phyloP scores from a whole-genome alignment of 2,329 filamentous ascomycete species.

The Phialophora verrucosa region DNA sequence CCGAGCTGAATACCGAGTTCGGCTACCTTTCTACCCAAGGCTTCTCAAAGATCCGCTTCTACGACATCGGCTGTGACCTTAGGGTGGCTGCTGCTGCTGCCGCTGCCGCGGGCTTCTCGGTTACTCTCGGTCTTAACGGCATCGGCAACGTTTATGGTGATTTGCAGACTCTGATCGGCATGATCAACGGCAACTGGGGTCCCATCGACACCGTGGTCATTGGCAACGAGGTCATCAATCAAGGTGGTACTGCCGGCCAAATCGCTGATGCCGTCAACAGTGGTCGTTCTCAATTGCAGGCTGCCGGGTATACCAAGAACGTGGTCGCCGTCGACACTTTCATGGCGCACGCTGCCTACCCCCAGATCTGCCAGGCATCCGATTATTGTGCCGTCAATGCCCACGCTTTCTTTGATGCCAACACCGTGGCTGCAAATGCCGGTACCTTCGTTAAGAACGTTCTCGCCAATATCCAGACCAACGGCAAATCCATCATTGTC shows the following conservation, averaged over 20 bases:
- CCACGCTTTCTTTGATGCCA: slow-evolving; percentile 81
- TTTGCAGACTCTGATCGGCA: slow-evolving; percentile 65
- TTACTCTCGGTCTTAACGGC: slow-evolving; percentile 78
- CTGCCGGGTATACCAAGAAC: slow-evolving; percentile 70
- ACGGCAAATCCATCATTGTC: slow-evolving; percentile 69
- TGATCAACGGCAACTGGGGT: slow-evolving; percentile 69
- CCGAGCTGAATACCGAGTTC: slow-evolving; percentile 70
- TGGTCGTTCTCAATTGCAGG: slow-evolving; percentile 64
- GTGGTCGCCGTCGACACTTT: slow-evolving; percentile 84
- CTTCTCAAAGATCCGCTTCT: slow-evolving; percentile 73
- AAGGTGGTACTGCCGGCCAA: slow-evolving; percentile 57
- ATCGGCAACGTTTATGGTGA: slow-evolving; percentile 62
- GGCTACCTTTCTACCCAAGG: slow-evolving; percentile 56
- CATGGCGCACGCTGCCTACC: slow-evolving; percentile 68
- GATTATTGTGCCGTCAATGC: slow-evolving; percentile 83
- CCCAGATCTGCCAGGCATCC: slow-evolving; percentile 71
- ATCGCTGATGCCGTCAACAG: slow-evolving; percentile 65
- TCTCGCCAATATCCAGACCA: slow-evolving; percentile 51
- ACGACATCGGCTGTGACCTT: slow-evolving; percentile 79
- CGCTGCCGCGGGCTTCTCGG: slow-evolving; percentile 66
- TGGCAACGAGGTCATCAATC: slow-evolving; percentile 81
- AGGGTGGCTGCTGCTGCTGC: slow-evolving; percentile 66
- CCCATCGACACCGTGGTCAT: slow-evolving; percentile 73
- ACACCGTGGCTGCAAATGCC: slow-evolving; percentile 63
- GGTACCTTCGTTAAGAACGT: slow-evolving; percentile 70